Conservation (phyloP, 495 filamentous ascomycete genomes). For the Evernia prunastri region DNA sequence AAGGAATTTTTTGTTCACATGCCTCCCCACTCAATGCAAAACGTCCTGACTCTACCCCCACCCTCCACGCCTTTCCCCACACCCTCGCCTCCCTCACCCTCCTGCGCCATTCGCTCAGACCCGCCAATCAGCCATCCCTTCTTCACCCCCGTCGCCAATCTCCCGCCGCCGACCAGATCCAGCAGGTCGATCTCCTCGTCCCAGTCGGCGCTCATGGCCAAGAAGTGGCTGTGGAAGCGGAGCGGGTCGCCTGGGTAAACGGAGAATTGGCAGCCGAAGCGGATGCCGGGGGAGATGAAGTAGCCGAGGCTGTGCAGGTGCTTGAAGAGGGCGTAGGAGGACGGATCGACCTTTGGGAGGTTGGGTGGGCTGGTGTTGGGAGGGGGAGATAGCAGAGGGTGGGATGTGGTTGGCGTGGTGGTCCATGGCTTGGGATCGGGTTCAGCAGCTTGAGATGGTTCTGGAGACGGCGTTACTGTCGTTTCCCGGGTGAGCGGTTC, state of each 20-base stretch:
- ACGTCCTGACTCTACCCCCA: slow-evolving; percentile 49
- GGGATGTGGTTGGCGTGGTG: slow-evolving; percentile 57
- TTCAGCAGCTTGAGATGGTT: slow-evolving; percentile 9
- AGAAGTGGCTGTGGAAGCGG: slow-evolving; percentile 89
- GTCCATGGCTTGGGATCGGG: slow-evolving; percentile 30
- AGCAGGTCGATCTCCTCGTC: slow-evolving; percentile 78
- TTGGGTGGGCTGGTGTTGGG: slow-evolving; percentile 44
- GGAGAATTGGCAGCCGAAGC: slow-evolving; percentile 89
- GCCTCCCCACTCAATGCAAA: slow-evolving; percentile 78
- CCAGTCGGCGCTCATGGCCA: slow-evolving; percentile 72
- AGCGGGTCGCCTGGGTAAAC: slow-evolving; percentile 94
- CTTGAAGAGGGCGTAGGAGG: slow-evolving; percentile 56
- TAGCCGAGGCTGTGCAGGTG: slow-evolving; percentile 75
- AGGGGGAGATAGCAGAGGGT: slow-evolving; percentile 41
- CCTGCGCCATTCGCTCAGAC: slow-evolving; percentile 17
- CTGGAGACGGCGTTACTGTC: slow-evolving; percentile 24
- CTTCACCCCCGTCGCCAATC: slow-evolving; percentile 90
- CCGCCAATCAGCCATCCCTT: slow-evolving; percentile 90
- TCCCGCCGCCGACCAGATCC: slow-evolving; percentile 75
- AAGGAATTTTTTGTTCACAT: slow-evolving; percentile 47
- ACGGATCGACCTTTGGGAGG: slow-evolving; percentile 27
- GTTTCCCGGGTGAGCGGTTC: slow-evolving; percentile 20
- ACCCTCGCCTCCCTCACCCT: slow-evolving; percentile 15
- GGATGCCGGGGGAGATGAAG: slow-evolving; percentile 82
- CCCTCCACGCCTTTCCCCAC: slow-evolving; percentile 22